Percentiles rank a stretch among this genome's conserved stretches.
These are phyloP conservation scores for Kitagawia praeruptora DNA, from an alignment of 129 eudicot genomes.

Conservation along the genomic window DNA sequence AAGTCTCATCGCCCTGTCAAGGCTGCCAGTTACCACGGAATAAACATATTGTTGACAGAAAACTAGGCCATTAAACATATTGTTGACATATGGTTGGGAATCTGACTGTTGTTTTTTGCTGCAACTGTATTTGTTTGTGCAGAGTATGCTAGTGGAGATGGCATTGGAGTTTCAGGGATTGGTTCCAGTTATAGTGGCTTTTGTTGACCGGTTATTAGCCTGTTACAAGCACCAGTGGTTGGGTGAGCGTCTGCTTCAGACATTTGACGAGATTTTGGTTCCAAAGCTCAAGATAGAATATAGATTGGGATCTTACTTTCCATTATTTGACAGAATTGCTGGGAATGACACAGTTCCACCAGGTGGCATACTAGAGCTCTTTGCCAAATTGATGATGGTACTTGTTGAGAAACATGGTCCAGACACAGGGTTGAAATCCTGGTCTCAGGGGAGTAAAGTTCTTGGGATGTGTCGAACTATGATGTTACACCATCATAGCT, in stretches of 20 bases:
- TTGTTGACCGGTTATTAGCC: slow-evolving; percentile 58
- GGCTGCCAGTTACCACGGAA: too few species aligned
- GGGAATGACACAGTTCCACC: slow-evolving; percentile 74
- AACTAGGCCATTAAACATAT: too few species aligned
- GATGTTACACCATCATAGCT: slow-evolving; percentile 78
- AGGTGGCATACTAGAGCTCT: slow-evolving; percentile 55
- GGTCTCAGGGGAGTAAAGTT: slow-evolving; percentile 89
- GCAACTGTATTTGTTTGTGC: slow-evolving; percentile 18
- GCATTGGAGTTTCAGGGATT: slow-evolving; percentile 52
- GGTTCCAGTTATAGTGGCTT: slow-evolving; percentile 65
- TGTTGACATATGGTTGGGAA: too few species aligned
- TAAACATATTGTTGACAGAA: too few species aligned
- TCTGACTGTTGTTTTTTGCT: not conserved
- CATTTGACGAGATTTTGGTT: slow-evolving; percentile 59
- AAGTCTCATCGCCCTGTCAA: too few species aligned
- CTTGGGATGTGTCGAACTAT: slow-evolving; percentile 83
- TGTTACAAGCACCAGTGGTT: slow-evolving; percentile 65
- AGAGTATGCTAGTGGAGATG: slow-evolving; percentile 70
- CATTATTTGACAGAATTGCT: slow-evolving; percentile 72
- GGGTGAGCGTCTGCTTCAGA: slow-evolving; percentile 76
- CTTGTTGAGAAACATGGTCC: slow-evolving; percentile 74
- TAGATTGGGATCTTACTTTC: slow-evolving; percentile 69
- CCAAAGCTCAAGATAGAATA: slow-evolving; percentile 62
- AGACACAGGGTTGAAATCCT: slow-evolving; percentile 71
- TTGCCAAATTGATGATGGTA: slow-evolving; percentile 45